Conservation (phyloP, 768 basidiomycete species). For the Lactarius deliciosus region DNA sequence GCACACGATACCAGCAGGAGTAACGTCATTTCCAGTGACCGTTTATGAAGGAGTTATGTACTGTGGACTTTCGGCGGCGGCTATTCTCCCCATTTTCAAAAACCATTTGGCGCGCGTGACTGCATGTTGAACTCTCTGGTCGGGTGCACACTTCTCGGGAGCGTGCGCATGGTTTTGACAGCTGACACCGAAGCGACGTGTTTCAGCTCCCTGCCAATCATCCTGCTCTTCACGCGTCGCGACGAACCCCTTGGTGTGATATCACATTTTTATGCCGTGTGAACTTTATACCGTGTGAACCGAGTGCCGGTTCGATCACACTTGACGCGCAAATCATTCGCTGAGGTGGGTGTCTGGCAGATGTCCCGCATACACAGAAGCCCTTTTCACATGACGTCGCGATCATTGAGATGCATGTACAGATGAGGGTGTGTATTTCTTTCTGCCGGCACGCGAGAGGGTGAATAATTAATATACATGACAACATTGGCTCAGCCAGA, state of each 20-base stretch:
- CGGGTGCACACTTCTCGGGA: background rate
- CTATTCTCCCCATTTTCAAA: slow-evolving; percentile 2
- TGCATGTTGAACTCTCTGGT: background rate
- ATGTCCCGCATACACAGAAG: background rate
- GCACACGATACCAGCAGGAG: background rate
- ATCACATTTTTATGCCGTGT: slow-evolving; percentile 4
- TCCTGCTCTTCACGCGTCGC: slow-evolving; percentile 11
- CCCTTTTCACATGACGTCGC: slow-evolving; percentile 14
- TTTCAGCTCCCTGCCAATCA: slow-evolving; percentile 6
- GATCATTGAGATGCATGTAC: slow-evolving; percentile 13
- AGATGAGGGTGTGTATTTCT: slow-evolving; percentile 18
- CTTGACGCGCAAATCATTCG: background rate
- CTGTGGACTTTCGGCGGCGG: slow-evolving; percentile 2
- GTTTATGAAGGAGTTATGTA: background rate
- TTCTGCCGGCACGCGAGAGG: slow-evolving; percentile 18
- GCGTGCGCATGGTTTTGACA: slow-evolving; percentile 6
- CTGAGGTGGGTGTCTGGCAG: background rate
- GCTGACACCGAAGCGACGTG: slow-evolving; percentile 19
- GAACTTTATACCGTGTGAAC: background rate
- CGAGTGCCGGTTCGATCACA: background rate
- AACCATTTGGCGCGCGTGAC: background rate
- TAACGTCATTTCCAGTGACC: slow-evolving; percentile 9
- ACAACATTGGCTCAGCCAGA: slow-evolving; percentile 22
- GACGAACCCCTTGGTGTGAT: slow-evolving; percentile 8
- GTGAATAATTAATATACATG: slow-evolving; percentile 28